phyloP scores from a whole-genome alignment of 352 stramenopile species.

The Globisporangium acanthophoron region DNA sequence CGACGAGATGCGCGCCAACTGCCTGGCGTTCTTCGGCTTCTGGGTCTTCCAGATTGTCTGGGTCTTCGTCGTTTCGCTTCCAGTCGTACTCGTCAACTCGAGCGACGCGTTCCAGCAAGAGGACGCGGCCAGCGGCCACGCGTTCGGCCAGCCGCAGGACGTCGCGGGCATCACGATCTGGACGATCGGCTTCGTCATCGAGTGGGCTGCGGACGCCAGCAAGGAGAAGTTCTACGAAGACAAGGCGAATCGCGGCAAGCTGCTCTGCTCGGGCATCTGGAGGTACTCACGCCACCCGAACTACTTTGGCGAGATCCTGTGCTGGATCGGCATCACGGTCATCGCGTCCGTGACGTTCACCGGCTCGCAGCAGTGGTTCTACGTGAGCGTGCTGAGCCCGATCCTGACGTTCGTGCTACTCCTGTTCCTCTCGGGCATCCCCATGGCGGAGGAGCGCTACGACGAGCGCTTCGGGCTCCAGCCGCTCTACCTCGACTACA shows the following conservation, averaged over 20 bases:
- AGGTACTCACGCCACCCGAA: constrained; percentile 89
- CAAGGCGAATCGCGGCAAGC: constrained; percentile 38
- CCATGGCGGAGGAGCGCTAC: constrained; percentile 56
- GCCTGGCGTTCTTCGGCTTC: constrained; percentile 60
- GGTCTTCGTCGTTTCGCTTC: constrained; percentile 70
- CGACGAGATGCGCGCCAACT: constrained; percentile 66
- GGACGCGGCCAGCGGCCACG: constrained; percentile 4
- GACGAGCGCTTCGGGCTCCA: constrained; percentile 56
- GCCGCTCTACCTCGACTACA: constrained; percentile 60
- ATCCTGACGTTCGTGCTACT: constrained; percentile 57
- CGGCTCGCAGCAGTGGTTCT: constrained; percentile 34
- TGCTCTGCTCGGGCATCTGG: constrained; percentile 72
- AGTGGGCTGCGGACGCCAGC: constrained; percentile 51
- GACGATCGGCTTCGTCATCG: constrained; percentile 44
- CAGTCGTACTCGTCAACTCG: constrained; percentile 59
- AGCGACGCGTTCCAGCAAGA: constrained; percentile 15
- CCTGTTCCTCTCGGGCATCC: constrained; percentile 62
- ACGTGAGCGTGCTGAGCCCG: constrained; percentile 42
- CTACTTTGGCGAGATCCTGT: constrained; percentile 92
- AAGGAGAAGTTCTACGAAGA: constrained; percentile 59
- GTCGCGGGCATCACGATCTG: constrained; percentile 45
- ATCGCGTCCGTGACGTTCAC: constrained; percentile 35
- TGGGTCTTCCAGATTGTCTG: constrained; percentile 84
- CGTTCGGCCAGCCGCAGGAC: constrained; percentile 34
- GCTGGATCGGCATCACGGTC: constrained; percentile 69